A percentile compares a stretch with the other conserved stretches of the same genome.
Evolutionary conservation across 1,284 basidiomycete species (phyloP).

Genomic region (Cutaneotrichosporon daszewskae): DNA sequence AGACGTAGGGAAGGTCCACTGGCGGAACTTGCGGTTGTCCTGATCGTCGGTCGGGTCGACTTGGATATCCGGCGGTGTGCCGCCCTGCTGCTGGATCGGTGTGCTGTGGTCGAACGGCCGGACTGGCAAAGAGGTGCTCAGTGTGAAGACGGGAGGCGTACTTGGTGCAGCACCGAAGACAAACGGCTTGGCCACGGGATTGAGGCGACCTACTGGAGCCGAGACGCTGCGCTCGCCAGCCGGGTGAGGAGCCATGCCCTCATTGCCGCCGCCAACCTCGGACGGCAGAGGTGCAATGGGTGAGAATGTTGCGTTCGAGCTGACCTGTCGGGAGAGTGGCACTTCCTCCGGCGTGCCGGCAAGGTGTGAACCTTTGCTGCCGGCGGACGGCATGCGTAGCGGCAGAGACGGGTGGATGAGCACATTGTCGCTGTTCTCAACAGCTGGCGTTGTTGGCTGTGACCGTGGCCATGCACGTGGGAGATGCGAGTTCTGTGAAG

Average conservation of each 20-base stretch:
- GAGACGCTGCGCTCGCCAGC: background rate
- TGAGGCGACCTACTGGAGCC: background rate
- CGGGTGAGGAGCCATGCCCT: background rate
- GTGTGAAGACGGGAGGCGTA: background rate
- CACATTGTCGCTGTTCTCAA: constrained; percentile 1
- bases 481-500: constrained; percentile 18
- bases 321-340: too few relatives aligned
- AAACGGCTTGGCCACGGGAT: constrained; percentile 9
- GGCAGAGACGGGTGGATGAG: constrained; percentile 13
- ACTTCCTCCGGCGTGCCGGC: too few relatives aligned
- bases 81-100: background rate
- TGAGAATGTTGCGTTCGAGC: constrained; percentile 5
- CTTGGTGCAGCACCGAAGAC: background rate
- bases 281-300: constrained; percentile 4
- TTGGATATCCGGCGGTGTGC: background rate
- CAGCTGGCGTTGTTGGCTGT: constrained; percentile 5
- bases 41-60: background rate
- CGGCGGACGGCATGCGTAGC: too few relatives aligned
- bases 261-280: constrained; percentile 1
- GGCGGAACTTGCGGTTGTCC: constrained; percentile 10
- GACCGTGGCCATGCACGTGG: constrained; percentile 1
- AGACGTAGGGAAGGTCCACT: constrained; percentile 14
- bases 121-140: too few relatives aligned
- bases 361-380: too few relatives aligned
- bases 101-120: too few relatives aligned